Conservation (phyloP, 2,329 filamentous ascomycete genomes). For the Nemania sp. region DNA sequence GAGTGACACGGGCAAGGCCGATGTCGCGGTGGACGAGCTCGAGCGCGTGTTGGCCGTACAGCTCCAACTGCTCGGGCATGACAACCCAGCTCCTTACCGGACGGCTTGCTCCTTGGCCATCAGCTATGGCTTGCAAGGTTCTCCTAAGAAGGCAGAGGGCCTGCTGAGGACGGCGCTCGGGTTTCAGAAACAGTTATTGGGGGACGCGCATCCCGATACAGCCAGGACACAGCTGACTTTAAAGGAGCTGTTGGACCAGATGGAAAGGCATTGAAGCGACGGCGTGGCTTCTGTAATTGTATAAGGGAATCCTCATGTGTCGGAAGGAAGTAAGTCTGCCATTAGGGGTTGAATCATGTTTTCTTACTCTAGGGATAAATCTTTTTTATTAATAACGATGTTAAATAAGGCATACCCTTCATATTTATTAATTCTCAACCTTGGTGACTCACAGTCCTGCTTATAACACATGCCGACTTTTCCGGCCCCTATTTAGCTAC, state of each 20-base stretch:
- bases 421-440: too few relatives aligned
- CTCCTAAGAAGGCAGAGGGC: not conserved
- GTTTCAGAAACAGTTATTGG: not conserved
- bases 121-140: not conserved
- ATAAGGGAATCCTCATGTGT: too few relatives aligned
- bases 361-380: too few relatives aligned
- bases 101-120: not conserved
- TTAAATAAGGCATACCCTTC: too few relatives aligned
- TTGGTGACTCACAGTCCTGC: too few relatives aligned
- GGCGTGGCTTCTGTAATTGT: too few relatives aligned
- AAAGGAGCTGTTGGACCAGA: not conserved
- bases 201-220: constrained; percentile 1
- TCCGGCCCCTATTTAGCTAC: too few relatives aligned
- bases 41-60: not conserved
- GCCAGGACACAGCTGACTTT: not conserved
- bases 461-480: too few relatives aligned
- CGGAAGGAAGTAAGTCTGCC: too few relatives aligned
- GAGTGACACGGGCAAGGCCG: not conserved
- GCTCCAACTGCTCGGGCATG: not conserved
- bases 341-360: too few relatives aligned
- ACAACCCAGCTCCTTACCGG: not conserved
- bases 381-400: too few relatives aligned
- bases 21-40: not conserved
- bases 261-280: too few relatives aligned
- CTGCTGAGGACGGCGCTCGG: not conserved